phyloP scores from a whole-genome alignment of 345 rosid genomes.

The Eucalyptus fibrosa region DNA sequence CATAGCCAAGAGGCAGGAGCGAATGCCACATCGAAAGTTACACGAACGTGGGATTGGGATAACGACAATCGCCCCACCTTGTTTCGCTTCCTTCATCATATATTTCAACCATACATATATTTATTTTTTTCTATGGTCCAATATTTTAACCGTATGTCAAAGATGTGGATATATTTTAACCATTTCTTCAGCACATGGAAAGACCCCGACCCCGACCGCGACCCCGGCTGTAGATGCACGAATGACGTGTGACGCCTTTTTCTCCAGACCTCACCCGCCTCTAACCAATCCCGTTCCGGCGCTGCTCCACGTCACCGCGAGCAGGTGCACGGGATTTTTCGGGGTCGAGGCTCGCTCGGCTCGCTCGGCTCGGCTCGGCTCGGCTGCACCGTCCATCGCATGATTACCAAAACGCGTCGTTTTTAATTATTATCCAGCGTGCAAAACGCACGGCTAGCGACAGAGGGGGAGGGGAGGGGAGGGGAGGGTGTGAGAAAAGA shows the following conservation, averaged over 20 bases:
- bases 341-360: background rate
- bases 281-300: background rate
- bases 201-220: too few species aligned
- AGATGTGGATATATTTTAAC: background rate
- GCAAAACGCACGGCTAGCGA: too few species aligned
- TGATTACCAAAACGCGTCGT: background rate
- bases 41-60: background rate
- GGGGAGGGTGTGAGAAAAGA: background rate
- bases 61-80: background rate
- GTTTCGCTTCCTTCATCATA: background rate
- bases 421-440: too few species aligned
- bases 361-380: background rate
- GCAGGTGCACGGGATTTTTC: background rate
- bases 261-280: background rate
- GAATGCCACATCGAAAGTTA: background rate
- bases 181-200: too few species aligned
- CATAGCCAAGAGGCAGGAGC: background rate
- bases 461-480: too few species aligned
- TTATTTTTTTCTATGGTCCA: background rate
- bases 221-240: too few species aligned
- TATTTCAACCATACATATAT: background rate
- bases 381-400: background rate
- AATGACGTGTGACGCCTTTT: background rate
- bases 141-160: too few species aligned
- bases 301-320: background rate